Base-by-base conservation (phyloP, 108 stramenopile species). In the Stephanodiscus triporus region DNA sequence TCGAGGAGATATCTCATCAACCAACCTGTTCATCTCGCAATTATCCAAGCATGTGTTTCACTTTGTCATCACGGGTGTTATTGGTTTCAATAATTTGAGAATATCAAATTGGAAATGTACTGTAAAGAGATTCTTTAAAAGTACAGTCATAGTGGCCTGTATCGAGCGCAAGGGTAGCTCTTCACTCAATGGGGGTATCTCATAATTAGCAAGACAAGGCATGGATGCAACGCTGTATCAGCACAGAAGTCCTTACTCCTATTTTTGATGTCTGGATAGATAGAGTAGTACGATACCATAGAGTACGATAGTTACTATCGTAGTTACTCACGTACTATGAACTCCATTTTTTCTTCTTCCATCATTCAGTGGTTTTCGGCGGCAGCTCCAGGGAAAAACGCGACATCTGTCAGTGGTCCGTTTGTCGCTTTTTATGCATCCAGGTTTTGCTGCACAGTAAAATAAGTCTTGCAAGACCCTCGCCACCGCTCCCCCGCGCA, bases 61-160 rank as follows among this genome's bases (percentile, higher is more conserved):
- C n/a, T 53, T 66, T 55, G 37, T 77, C 68, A 64, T 70, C 76
- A 77, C 66, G 68, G 68, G 70, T 71, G 32, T 29, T 47, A 34
- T 23, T 66, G 56, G 56, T 66, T 47, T 54, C 73, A n/a, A n/a
- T 66, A 42, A 59, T 74, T 73, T 74, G 73, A 66, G 51, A 40
- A 32, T 47, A 48, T 66, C 73, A 74, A 74, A 74, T 59, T 50
- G 73, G 55, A 59, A 45, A 49, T 66, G 73, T 66, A 74, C 64
- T 74, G 73, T 62, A 74, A 51, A 74, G 73, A 74, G 73, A 74
- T 74, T 74, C 64, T 74, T 58, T 74, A 66, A 49, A 74, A 74
- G 64, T 74, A 74, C 73, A 74, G 73, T 74, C 73, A 74, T 74
- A 19, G 0, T 59, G 0, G 2, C 0, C 24, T 36, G 0, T 8